These are phyloP conservation scores for Microthlaspi erraticum DNA, from an alignment of 345 rosid genomes.

Conservation along the genomic window DNA sequence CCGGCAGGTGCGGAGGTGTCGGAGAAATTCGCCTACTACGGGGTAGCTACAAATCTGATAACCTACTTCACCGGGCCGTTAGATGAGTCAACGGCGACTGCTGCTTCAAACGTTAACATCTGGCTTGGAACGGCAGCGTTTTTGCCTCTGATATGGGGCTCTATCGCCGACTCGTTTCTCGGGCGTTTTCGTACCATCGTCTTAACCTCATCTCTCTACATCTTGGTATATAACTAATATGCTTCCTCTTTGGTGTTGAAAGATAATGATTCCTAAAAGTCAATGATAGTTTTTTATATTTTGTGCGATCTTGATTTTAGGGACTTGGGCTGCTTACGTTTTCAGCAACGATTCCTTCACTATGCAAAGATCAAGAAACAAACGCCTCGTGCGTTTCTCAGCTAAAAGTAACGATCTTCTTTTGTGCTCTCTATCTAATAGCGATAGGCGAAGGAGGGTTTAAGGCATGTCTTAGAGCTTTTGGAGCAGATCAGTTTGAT, in stretches of 20 bases:
- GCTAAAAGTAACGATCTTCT: conserved; percentile 37
- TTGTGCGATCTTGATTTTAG: conserved; percentile 33
- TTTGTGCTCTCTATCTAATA: conserved; percentile 39
- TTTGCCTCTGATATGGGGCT: conserved; percentile 53
- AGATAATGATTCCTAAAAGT: not conserved
- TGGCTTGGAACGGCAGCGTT: conserved; percentile 51
- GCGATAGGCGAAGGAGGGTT: conserved; percentile 39
- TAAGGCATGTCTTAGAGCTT: conserved; percentile 42
- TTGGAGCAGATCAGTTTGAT: conserved; percentile 47
- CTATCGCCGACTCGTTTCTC: conserved; percentile 55
- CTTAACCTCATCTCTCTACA: conserved; percentile 47
- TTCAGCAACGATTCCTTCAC: conserved; percentile 58
- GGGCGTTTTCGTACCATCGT: conserved; percentile 57
- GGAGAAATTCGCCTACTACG: conserved; percentile 53
- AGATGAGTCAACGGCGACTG: conserved; percentile 51
- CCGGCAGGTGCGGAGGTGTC: conserved; percentile 49
- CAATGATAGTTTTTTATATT: too few species aligned
- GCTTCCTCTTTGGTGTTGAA: not conserved
- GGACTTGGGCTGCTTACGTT: conserved; percentile 62
- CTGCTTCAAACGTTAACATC: conserved; percentile 52
- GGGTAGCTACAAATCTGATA: conserved; percentile 35
- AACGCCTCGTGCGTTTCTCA: conserved; percentile 38
- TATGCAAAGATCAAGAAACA: conserved; percentile 35
- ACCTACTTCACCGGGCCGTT: conserved; percentile 53
- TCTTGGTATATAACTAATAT: conserved; percentile 23